Evolutionary conservation across 345 rosid genomes (phyloP).

Genomic region (Camelina laxa): DNA sequence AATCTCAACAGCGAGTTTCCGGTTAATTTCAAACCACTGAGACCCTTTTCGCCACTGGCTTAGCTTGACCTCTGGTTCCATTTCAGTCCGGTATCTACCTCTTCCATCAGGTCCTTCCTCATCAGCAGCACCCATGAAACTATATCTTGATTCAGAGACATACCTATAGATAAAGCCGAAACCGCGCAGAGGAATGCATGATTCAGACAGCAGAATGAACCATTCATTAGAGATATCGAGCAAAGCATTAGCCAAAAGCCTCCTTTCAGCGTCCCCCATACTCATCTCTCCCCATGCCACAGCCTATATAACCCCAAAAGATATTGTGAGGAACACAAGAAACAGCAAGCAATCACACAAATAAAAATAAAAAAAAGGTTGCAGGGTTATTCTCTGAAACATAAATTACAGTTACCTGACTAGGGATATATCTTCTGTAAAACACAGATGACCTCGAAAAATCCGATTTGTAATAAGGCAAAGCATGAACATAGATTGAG

Average conservation of each 20-base stretch:
- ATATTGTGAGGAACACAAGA: conserved; percentile 25
- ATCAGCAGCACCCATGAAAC: conserved; percentile 83
- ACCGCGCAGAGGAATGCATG: conserved; percentile 88
- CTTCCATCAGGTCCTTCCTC: conserved; percentile 80
- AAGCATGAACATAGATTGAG: conserved; percentile 74
- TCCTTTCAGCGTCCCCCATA: conserved; percentile 92
- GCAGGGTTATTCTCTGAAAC: background rate
- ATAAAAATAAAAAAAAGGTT: background rate
- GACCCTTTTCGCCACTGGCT: conserved; percentile 95
- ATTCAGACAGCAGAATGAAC: conserved; percentile 85
- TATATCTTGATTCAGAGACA: conserved; percentile 62
- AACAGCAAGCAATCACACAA: background rate
- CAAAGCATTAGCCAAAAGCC: conserved; percentile 86
- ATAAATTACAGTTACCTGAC: conserved; percentile 66
- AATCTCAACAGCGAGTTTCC: conserved; percentile 67
- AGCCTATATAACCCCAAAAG: conserved; percentile 44
- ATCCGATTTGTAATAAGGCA: conserved; percentile 62
- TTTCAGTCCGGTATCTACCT: conserved; percentile 64
- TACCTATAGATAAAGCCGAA: conserved; percentile 66
- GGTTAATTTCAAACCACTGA: conserved; percentile 86
- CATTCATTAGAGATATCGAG: conserved; percentile 88
- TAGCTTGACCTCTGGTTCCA: conserved; percentile 75
- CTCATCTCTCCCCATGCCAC: conserved; percentile 96
- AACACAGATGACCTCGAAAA: conserved; percentile 67
- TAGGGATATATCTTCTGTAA: conserved; percentile 79